phyloP scores from a whole-genome alignment of 352 stramenopile genomes.

The Pythium apleroticum region DNA sequence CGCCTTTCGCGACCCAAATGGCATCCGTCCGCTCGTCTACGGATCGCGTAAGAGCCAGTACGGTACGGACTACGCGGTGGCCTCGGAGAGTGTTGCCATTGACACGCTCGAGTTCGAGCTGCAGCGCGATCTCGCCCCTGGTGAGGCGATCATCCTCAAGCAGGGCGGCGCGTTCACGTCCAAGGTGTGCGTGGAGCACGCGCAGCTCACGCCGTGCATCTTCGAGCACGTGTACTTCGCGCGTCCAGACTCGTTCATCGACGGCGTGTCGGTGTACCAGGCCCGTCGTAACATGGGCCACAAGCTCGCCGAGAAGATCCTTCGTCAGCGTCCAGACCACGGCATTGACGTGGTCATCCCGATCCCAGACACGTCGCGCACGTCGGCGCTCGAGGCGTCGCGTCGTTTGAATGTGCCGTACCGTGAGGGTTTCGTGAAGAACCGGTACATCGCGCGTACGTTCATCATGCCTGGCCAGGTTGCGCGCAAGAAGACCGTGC shows the following conservation, averaged over 20 bases:
- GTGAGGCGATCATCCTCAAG: slow-evolving; percentile 96
- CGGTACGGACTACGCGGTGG: slow-evolving; percentile 93
- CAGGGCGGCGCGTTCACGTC: slow-evolving; percentile 85
- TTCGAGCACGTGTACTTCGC: slow-evolving; percentile 99
- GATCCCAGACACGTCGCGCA: slow-evolving; percentile 98
- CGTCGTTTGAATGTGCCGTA: slow-evolving; percentile 91
- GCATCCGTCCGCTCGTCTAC: slow-evolving; percentile 97
- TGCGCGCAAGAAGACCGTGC: slow-evolving; percentile 95
- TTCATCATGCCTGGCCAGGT: slow-evolving; percentile 99
- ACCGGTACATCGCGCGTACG: slow-evolving; percentile 98
- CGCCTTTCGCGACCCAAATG: slow-evolving; percentile 97
- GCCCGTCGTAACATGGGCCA: slow-evolving; percentile 97
- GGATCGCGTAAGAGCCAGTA: slow-evolving; percentile 83
- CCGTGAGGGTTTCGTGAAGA: slow-evolving; percentile 99
- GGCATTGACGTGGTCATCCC: slow-evolving; percentile 98
- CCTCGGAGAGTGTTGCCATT: slow-evolving; percentile 98
- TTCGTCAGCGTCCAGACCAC: slow-evolving; percentile 89
- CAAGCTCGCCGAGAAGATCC: slow-evolving; percentile 96
- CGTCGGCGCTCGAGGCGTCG: slow-evolving; percentile 92
- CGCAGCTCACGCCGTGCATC: slow-evolving; percentile 94
- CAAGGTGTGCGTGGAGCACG: slow-evolving; percentile 73
- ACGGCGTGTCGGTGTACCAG: slow-evolving; percentile 98
- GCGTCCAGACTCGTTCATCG: slow-evolving; percentile 98
- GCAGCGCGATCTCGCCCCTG: slow-evolving; percentile 94
- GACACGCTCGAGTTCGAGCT: slow-evolving; percentile 97